Evolutionary conservation across 1,284 basidiomycete genomes (phyloP).

Genomic region (Xanthoconium separans): DNA sequence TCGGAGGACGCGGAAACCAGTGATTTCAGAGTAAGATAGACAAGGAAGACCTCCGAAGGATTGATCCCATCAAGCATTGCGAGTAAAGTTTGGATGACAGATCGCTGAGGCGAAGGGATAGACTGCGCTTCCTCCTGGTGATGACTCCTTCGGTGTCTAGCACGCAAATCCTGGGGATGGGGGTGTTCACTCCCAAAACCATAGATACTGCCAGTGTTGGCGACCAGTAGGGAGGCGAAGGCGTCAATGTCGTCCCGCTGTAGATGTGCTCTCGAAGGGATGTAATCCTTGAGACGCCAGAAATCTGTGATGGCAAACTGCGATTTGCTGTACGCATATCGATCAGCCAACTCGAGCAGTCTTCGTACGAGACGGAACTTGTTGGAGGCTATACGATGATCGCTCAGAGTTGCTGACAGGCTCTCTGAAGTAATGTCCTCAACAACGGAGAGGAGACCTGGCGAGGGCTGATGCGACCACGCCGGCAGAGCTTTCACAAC

Average conservation of each 20-base stretch:
- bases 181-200: conserved; percentile 56
- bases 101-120: conserved; percentile 39
- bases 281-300: conserved; percentile 79
- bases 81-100: conserved; percentile 55
- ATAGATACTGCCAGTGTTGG: conserved; percentile 55
- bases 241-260: conserved; percentile 68
- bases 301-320: conserved; percentile 65
- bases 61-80: conserved; percentile 56
- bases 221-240: conserved; percentile 71
- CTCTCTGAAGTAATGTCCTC: conserved; percentile 45
- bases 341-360: conserved; percentile 47
- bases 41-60: conserved; percentile 49
- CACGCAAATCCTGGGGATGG: conserved; percentile 38
- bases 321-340: conserved; percentile 37
- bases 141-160: conserved; percentile 38
- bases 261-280: conserved; percentile 52
- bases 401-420: conserved; percentile 54
- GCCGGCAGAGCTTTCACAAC: conserved; percentile 60
- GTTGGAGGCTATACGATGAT: conserved; percentile 57
- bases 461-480: conserved; percentile 65
- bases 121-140: conserved; percentile 19
- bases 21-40: conserved; percentile 64
- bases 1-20: conserved; percentile 46
- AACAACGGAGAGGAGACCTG: conserved; percentile 42
- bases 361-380: conserved; percentile 75